Conservation (phyloP, 164 flowering plant genomes). For the Stephania japonica region DNA sequence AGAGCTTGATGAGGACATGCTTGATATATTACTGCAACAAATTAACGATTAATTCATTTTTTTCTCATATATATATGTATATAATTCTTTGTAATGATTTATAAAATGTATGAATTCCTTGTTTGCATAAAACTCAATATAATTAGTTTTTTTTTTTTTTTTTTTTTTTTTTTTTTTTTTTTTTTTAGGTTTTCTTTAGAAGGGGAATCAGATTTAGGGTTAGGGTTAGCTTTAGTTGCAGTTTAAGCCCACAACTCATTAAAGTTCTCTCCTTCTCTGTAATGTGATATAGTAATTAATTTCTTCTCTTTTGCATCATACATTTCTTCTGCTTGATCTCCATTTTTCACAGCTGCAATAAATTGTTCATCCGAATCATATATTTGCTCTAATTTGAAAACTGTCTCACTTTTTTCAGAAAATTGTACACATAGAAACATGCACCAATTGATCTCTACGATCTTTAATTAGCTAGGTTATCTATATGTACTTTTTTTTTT, state of each 20-base stretch:
- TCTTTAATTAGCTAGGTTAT: background rate
- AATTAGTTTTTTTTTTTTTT: background rate
- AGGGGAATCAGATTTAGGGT: constrained; percentile 13
- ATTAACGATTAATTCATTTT: background rate
- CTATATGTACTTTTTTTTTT: no score
- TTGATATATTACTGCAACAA: background rate
- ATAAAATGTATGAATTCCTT: no score
- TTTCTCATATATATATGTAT: no score
- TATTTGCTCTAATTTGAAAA: constrained; percentile 8
- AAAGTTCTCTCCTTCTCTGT: constrained; percentile 1
- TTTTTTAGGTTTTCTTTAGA: background rate
- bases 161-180: background rate
- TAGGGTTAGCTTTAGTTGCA: constrained; percentile 4
- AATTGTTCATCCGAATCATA: background rate
- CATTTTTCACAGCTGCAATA: background rate
- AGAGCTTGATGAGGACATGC: constrained; percentile 51
- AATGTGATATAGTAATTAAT: background rate
- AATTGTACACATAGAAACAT: background rate
- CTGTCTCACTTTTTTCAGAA: constrained; percentile 9
- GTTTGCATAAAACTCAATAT: no score
- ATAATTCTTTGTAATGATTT: no score
- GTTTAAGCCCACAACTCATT: background rate
- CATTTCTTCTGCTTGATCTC: background rate
- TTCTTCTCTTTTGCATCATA: no score
- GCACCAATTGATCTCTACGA: no score